These are phyloP conservation scores for Hypsizygus ulmarius DNA, from an alignment of 1,284 basidiomycete genomes.

Conservation along the genomic window DNA sequence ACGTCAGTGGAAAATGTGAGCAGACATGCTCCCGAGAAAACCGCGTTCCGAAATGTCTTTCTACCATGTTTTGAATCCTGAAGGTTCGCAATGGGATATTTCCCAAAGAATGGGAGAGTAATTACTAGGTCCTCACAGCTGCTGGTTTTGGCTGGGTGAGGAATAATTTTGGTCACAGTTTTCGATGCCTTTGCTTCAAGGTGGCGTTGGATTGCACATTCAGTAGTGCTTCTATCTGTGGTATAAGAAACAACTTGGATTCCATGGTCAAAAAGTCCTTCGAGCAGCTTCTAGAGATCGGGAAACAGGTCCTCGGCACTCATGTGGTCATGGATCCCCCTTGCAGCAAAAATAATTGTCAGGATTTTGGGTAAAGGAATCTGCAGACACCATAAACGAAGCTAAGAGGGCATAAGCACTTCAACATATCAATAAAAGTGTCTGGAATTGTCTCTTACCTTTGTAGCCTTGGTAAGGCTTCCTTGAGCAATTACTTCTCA, in stretches of 20 bases:
- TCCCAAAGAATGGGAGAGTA: not conserved
- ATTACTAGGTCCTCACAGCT: not conserved
- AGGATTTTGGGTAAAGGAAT: conserved; percentile 1
- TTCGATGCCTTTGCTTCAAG: not conserved
- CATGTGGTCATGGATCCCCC: not conserved
- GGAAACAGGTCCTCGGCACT: not conserved
- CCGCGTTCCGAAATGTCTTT: conserved; percentile 13
- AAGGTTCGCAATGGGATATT: not conserved
- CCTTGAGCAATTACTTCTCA: conserved; percentile 11
- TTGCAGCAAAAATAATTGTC: conserved; percentile 4
- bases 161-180: not conserved
- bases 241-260: conserved; percentile 10
- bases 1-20: not conserved
- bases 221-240: conserved; percentile 3
- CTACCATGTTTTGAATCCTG: conserved; percentile 13
- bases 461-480: conserved; percentile 17
- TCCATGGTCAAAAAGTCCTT: not conserved
- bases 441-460: conserved; percentile 13
- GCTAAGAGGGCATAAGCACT: not conserved
- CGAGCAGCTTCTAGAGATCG: not conserved
- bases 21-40: conserved; percentile 6
- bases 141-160: not conserved
- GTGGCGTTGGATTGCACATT: conserved; percentile 1
- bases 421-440: not conserved
- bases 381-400: conserved; percentile 3